Base-by-base conservation (phyloP, 352 stramenopile genomes). In the Saprolegnia diclina region DNA sequence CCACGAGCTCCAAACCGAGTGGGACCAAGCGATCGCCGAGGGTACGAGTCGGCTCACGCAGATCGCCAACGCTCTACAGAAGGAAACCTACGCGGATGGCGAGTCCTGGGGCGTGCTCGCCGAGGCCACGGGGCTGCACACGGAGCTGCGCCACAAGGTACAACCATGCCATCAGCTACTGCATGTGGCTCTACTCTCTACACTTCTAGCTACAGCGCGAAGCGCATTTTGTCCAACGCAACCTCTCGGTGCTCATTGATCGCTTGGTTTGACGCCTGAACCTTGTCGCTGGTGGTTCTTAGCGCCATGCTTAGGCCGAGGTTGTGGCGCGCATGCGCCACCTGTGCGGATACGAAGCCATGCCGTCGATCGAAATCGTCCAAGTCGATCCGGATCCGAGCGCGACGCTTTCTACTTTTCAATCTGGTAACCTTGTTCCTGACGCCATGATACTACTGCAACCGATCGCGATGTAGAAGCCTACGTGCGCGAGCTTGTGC, bases 401-500 rank as follows among this genome's bases (percentile, higher is more conserved):
- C 19, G 21, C 63, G 16, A 69, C 53, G 19, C 35, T 69, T n/a
- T 69, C 63, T 0, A 9, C 18, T 6, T 18, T 38, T 10, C 44
- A 69, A 62, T 61, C 42, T 38, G 63, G 63, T 61, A 26, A 21
- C n/a, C 42, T 40, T 62, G 29, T 45, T 24, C 52, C 52, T 59
- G 13, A 7, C 52, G 52, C 52, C 52, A 42, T 56, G 19, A 52
- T 65, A 52, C 57, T 40, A 18, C n/a, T 54, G 24, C n/a, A 26
- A 18, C 9, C 18, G 35, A 55, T 62, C 10, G 5, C 42, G 16
- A 35, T 40, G 40, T 40, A 92, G 83, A 92, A 63, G 29, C 50
- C 50, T 81, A 89, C 42, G 52, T 94, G 29, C 53, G 84, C 11
- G 79, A 92, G 65, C 69, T 92, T 48, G 44, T 92, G 7, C 67